These are phyloP conservation scores for Danielia reshetovae DNA, from an alignment of 805 yeast species.

Conservation along the genomic window DNA sequence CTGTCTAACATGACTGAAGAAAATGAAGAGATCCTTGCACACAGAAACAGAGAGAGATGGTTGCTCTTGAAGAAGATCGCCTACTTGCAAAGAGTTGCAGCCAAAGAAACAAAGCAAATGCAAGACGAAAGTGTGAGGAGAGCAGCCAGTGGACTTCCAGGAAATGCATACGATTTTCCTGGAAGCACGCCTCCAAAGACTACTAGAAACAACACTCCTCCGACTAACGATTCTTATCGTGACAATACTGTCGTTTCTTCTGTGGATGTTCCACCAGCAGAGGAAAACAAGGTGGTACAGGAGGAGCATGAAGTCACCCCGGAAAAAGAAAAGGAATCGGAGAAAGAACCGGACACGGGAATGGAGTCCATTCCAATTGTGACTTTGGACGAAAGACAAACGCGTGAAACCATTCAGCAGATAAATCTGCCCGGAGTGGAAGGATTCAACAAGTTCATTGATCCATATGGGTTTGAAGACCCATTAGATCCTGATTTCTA, in stretches of 20 bases:
- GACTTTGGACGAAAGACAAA: slow-evolving; percentile 40
- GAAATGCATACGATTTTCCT: neutral
- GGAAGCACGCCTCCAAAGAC: neutral
- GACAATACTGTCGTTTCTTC: neutral
- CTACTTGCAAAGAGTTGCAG: slow-evolving; percentile 64
- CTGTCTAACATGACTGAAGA: slow-evolving; percentile 35
- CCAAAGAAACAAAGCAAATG: slow-evolving; percentile 40
- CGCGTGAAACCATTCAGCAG: slow-evolving; percentile 35
- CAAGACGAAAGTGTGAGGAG: slow-evolving; percentile 39
- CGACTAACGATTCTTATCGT: neutral
- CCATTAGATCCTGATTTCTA: slow-evolving; percentile 80
- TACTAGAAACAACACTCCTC: neutral
- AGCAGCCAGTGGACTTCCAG: slow-evolving; percentile 28
- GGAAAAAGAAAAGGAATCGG: neutral
- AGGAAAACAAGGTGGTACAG: neutral
- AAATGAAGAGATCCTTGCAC: slow-evolving; percentile 34
- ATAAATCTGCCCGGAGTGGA: slow-evolving; percentile 36
- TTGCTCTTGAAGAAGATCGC: slow-evolving; percentile 64
- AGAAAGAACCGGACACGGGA: neutral
- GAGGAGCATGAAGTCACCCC: neutral
- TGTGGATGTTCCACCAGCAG: neutral
- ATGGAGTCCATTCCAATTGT: slow-evolving; percentile 25
- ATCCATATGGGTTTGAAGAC: slow-evolving; percentile 86
- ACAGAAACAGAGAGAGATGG: slow-evolving; percentile 60
- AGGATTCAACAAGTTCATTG: slow-evolving; percentile 52